Evolutionary conservation across 345 rosid genomes (phyloP).

Genomic region (Euphorbia lathyris): DNA sequence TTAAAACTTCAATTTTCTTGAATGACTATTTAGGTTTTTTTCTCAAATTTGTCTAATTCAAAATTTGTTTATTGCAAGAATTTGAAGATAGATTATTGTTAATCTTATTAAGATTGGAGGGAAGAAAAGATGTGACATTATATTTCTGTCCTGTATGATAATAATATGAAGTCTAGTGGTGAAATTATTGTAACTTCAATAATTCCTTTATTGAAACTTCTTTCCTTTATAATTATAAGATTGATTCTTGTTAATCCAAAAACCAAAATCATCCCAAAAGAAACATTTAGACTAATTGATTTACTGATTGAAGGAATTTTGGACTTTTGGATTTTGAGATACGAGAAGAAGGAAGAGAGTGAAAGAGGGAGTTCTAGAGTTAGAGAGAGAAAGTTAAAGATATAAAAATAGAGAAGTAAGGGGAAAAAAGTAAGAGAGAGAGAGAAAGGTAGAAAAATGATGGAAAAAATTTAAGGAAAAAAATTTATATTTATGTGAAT

Average conservation of each 20-base stretch:
- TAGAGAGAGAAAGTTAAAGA: too few relatives aligned
- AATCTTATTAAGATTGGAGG: background rate
- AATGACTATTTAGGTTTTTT: too few relatives aligned
- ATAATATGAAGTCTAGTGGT: slow-evolving; percentile 30
- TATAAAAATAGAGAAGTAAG: too few relatives aligned
- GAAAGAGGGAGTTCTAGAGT: too few relatives aligned
- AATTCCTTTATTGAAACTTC: slow-evolving; percentile 72
- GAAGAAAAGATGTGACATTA: slow-evolving; percentile 30
- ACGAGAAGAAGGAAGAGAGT: too few relatives aligned
- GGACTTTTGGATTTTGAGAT: too few relatives aligned
- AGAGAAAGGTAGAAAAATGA: too few relatives aligned
- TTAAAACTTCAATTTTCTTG: background rate
- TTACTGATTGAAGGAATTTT: too few relatives aligned
- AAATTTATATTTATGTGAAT: too few relatives aligned
- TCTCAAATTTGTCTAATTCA: background rate
- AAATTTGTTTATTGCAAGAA: slow-evolving; percentile 14
- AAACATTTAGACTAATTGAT: slow-evolving; percentile 77
- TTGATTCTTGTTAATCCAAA: slow-evolving; percentile 75
- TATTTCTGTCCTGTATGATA: slow-evolving; percentile 15
- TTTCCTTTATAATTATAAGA: slow-evolving; percentile 66
- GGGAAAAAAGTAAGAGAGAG: too few relatives aligned
- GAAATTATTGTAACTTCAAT: slow-evolving; percentile 49
- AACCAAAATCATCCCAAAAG: slow-evolving; percentile 56
- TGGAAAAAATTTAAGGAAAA: too few relatives aligned
- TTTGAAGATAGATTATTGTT: background rate